Conservation (phyloP, 1,284 basidiomycete species). For the Vanrija sp. region DNA sequence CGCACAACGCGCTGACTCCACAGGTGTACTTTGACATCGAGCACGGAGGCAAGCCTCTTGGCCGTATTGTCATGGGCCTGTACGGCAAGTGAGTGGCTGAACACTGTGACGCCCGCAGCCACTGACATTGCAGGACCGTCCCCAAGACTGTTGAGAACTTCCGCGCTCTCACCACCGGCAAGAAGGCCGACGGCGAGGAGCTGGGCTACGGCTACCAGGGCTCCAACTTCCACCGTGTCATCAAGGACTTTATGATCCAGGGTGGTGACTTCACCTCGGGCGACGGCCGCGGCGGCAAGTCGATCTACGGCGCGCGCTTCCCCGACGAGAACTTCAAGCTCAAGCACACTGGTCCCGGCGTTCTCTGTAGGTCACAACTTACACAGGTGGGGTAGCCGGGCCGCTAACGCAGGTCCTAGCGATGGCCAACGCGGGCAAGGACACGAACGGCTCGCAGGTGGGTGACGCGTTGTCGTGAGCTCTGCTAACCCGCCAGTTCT, state of each 20-base stretch:
- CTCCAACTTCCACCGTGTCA: conserved; percentile 66
- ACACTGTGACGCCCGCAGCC: neutral
- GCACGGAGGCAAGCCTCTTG: conserved; percentile 76
- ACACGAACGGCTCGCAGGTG: conserved; percentile 49
- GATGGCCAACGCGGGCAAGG: conserved; percentile 78
- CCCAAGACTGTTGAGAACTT: conserved; percentile 69
- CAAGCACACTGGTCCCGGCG: conserved; percentile 77
- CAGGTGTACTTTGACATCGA: conserved; percentile 86
- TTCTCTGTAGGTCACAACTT: conserved; percentile 55
- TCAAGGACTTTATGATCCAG: conserved; percentile 68
- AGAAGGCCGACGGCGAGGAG: conserved; percentile 69
- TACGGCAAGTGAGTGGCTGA: conserved; percentile 62
- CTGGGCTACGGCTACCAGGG: conserved; percentile 70
- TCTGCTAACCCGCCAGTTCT: conserved; percentile 37
- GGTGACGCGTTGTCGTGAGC: neutral
- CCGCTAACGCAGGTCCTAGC: conserved; percentile 44
- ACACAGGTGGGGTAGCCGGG: neutral
- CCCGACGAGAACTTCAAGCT: conserved; percentile 82
- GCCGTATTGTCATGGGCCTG: conserved; percentile 77
- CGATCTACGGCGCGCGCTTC: conserved; percentile 59
- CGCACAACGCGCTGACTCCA: neutral
- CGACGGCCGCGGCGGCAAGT: conserved; percentile 62
- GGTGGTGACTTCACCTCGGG: conserved; percentile 68
- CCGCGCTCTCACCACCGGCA: conserved; percentile 65
- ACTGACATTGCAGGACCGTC: conserved; percentile 61